Base-by-base conservation (phyloP, 139 green algal genomes). In the Asterochloris sp. region DNA sequence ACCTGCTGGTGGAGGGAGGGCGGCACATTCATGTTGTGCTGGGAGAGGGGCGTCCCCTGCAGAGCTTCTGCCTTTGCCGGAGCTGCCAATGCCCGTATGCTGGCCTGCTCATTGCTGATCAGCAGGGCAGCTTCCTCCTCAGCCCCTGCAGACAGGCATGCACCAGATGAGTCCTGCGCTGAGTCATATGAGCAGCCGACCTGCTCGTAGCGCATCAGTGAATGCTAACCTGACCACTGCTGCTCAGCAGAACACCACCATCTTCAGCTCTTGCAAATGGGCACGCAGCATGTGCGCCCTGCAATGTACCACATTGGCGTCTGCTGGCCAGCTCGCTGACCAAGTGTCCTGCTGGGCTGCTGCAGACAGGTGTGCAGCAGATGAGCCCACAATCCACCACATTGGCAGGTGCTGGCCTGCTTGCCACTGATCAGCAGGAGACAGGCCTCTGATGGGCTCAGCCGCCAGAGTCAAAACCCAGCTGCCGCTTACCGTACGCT, bases 51-150 rank as follows among this genome's bases (percentile, higher is more conserved):
- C 0, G 76, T 80, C 24, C 54, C 60, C 10, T 80, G 76, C 60
- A 69, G 38, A 54, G 38, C 38, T 6, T 54, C 38, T 54, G 38
- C 38, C 38, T 54, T 54, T 54, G 38, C 76, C 17, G 76, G 60
- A 69, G 68, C 76, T 47, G 38, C 38, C 38, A 6, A 80, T 60
- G 76, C 76, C 76, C 12, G 54, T 10, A 38, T 80, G 67, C 13
- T 69, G 67, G 11, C 76, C 14, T 68, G 60, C 76, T 80, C 76
- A 74, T 81, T 73, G 26, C 77, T 62, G 12, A 78, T 75, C 73
- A 81, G 74, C 24, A 63, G 47, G 27, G 82, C 74, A 54, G 76
- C 78, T 23, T 86, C 69, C n/a, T 82, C 83, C 27, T 76, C 83
- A 61, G 78, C 67, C 24, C 63, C 78, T 83, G 68, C 28, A 1